Evolutionary conservation across 2,329 filamentous ascomycete genomes (phyloP), one percentile per base, ranked within the genome.

Genomic region (Byssothecium circinans): DNA sequence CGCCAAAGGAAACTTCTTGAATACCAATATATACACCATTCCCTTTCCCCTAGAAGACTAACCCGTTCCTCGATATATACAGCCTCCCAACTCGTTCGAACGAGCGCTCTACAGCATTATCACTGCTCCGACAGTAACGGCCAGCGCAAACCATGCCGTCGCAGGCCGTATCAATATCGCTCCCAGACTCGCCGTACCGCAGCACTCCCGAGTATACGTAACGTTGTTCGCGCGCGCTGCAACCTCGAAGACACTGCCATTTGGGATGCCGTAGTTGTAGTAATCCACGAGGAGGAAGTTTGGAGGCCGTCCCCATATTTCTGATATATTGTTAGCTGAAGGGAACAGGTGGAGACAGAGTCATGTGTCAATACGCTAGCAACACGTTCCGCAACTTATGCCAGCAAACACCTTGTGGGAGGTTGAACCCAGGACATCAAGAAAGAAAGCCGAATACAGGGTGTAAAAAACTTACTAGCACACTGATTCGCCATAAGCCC

Each of bases 181-280:
- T 12, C 58, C 61, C 0, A 54, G 27, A 8, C 58, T 64, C 14
- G 47, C 50, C 8, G 49, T 62, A 2, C 83, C 84, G 57, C 84
- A 87, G 63, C 84, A 87, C 4, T 70, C 49, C 35, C 77, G 67
- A 37, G 77, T 77, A 64, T 89, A 91, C 0, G 81, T 85, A 38
- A 94, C 87, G 50, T 86, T 84, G 69, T 92, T 94, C 57, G 83
- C 81, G 3, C 53, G 54, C 1, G 71, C 71, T 3, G 71, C 71
- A 19, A 72, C 71, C 44, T 68, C 65, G 44, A 74, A 74, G 11
- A 74, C 71, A 15, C 67, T 69, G 8, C 71, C 71, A 32, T 69
- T 67, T 4, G 60, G 58, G 0, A 57, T 50, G 4, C 70, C 70
- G 22, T 57, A 41, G 41, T 73, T 70, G 54, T 74, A 74, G 52